Conservation (phyloP, 1,284 basidiomycete genomes). For the Naganishia sp. region DNA sequence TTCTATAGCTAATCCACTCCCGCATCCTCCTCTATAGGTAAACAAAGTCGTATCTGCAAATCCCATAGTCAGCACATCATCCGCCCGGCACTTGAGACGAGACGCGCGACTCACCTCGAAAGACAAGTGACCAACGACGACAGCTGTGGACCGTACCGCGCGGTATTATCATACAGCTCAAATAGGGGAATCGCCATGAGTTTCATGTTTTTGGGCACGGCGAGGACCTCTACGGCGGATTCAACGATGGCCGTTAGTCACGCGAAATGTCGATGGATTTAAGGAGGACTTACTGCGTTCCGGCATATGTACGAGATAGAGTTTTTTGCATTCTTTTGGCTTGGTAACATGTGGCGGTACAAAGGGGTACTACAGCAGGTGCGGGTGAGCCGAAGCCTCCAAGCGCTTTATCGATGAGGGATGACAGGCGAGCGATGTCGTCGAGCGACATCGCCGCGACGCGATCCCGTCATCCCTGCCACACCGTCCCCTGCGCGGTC, state of each 20-base stretch:
- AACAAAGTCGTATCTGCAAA: constrained; percentile 32
- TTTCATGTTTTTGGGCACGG: constrained; percentile 98
- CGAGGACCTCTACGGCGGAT: constrained; percentile 73
- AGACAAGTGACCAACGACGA: constrained; percentile 85
- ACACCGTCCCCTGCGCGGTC: background rate
- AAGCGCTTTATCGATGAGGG: too few species aligned
- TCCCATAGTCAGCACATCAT: background rate
- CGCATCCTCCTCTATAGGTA: constrained; percentile 24
- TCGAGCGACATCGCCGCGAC: background rate
- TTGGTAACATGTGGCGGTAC: constrained; percentile 94
- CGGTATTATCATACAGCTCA: constrained; percentile 95
- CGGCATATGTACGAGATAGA: constrained; percentile 93
- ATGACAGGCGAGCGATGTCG: background rate
- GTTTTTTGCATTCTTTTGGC: constrained; percentile 96
- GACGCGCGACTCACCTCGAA: background rate
- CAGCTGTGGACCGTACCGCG: constrained; percentile 89
- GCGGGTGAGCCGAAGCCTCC: background rate
- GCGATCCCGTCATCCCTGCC: constrained; percentile 60
- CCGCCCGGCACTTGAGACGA: background rate
- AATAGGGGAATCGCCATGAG: constrained; percentile 92
- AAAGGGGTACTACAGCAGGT: constrained; percentile 78
- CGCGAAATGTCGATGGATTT: background rate
- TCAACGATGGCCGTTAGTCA: constrained; percentile 3
- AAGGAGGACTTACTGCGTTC: constrained; percentile 70
- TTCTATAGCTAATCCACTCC: background rate